phyloP scores from a whole-genome alignment of 2,329 filamentous ascomycete species.

The Curvularia sp. region DNA sequence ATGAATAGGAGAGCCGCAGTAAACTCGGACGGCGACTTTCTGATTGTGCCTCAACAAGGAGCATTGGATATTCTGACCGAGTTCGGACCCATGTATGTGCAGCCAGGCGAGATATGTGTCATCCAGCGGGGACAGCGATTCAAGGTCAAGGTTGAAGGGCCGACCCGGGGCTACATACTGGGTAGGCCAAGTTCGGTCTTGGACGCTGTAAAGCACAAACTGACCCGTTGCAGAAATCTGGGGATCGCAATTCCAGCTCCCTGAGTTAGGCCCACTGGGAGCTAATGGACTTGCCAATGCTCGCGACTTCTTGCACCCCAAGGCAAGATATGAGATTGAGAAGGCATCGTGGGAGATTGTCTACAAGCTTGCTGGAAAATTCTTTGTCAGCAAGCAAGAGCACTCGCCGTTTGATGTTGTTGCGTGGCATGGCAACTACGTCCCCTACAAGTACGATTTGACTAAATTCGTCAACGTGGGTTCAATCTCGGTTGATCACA shows the following conservation, averaged over 20 bases:
- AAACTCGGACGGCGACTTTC: constrained; percentile 73
- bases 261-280: constrained; percentile 50
- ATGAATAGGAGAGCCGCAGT: constrained; percentile 58
- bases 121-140: constrained; percentile 78
- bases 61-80: constrained; percentile 79
- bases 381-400: constrained; percentile 70
- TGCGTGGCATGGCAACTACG: constrained; percentile 80
- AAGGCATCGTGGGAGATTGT: constrained; percentile 53
- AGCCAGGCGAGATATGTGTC: constrained; percentile 79
- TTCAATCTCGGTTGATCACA: constrained; percentile 76
- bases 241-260: constrained; percentile 50
- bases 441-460: constrained; percentile 81
- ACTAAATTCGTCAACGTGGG: constrained; percentile 79
- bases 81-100: constrained; percentile 75
- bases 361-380: constrained; percentile 67
- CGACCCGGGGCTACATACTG: constrained; percentile 75
- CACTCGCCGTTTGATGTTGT: constrained; percentile 82
- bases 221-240: constrained; percentile 43
- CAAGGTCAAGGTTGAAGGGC: constrained; percentile 70
- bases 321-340: constrained; percentile 68
- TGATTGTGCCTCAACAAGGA: constrained; percentile 79
- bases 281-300: constrained; percentile 53
- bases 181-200: constrained; percentile 41
- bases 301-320: constrained; percentile 74
- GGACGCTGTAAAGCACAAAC: neutral